Evolutionary conservation across 2,329 filamentous ascomycete species (phyloP).

Genomic region (Penicillium sumatraense): DNA sequence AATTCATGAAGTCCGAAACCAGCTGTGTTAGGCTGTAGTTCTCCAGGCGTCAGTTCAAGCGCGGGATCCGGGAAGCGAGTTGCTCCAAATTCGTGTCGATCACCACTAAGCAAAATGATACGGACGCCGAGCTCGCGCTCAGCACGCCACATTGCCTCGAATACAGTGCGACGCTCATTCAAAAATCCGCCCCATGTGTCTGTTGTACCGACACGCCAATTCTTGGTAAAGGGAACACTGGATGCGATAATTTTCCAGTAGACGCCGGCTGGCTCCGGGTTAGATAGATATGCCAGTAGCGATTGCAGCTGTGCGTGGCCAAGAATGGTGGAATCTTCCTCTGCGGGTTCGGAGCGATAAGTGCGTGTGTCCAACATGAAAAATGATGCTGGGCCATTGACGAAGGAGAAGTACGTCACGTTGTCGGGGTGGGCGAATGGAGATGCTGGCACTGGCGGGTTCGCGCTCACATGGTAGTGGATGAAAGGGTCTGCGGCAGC

Average conservation of each 20-base stretch:
- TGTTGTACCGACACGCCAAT: constrained; percentile 85
- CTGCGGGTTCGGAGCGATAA: constrained; percentile 66
- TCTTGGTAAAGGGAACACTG: constrained; percentile 94
- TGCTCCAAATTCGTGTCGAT: constrained; percentile 95
- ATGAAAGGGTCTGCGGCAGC: constrained; percentile 83
- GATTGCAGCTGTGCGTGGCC: constrained; percentile 78
- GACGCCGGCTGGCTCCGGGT: constrained; percentile 74
- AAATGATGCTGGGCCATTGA: constrained; percentile 87
- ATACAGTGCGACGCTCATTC: constrained; percentile 73
- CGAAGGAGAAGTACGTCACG: constrained; percentile 86
- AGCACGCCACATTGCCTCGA: constrained; percentile 91
- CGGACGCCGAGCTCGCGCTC: constrained; percentile 72
- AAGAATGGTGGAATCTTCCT: constrained; percentile 80
- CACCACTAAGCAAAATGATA: constrained; percentile 83
- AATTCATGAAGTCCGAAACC: constrained; percentile 75
- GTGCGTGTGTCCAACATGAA: constrained; percentile 93
- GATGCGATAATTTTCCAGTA: constrained; percentile 93
- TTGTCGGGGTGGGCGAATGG: constrained; percentile 60
- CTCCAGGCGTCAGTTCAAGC: constrained; percentile 20
- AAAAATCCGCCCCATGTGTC: constrained; percentile 97
- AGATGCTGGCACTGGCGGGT: constrained; percentile 67
- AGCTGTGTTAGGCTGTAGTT: constrained; percentile 26
- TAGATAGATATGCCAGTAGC: constrained; percentile 75
- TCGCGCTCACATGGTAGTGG: constrained; percentile 82
- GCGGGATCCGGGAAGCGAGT: constrained; percentile 68